phyloP scores from a whole-genome alignment of 2,329 filamentous ascomycete species.

The Chrysoporthe puriensis region DNA sequence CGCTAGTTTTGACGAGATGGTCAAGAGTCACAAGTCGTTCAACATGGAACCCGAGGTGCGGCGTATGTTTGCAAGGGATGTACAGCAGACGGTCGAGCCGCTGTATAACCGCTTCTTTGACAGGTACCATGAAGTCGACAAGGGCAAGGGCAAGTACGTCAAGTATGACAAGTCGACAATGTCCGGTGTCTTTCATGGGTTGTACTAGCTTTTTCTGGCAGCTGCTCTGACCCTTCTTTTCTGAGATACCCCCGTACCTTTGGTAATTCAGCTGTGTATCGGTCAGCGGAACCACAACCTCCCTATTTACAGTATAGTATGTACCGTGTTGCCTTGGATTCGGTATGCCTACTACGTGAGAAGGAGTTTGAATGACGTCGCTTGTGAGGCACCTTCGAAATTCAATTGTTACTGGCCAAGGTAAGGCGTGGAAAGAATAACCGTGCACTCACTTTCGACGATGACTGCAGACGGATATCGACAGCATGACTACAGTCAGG shows the following conservation, averaged over 20 bases:
- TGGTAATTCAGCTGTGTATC: background rate
- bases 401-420: too few relatives aligned
- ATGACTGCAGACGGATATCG: conserved; percentile 7
- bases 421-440: conserved; percentile 5
- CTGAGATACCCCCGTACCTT: conserved; percentile 10
- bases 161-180: conserved; percentile 92
- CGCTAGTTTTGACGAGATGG: conserved; percentile 83
- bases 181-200: conserved; percentile 63
- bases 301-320: background rate
- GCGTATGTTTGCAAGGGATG: conserved; percentile 76
- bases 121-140: conserved; percentile 95
- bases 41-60: conserved; percentile 92
- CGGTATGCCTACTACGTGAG: background rate
- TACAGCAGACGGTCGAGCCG: conserved; percentile 90
- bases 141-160: conserved; percentile 96
- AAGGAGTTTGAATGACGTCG: conserved; percentile 1
- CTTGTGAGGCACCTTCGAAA: background rate
- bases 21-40: conserved; percentile 78
- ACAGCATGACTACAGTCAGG: conserved; percentile 2
- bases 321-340: background rate
- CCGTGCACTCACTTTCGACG: background rate
- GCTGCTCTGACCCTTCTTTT: background rate
- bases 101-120: conserved; percentile 96
- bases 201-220: conserved; percentile 42
- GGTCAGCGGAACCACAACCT: background rate